Conservation (phyloP, 768 basidiomycete genomes). For the Russula ochroleuca region DNA sequence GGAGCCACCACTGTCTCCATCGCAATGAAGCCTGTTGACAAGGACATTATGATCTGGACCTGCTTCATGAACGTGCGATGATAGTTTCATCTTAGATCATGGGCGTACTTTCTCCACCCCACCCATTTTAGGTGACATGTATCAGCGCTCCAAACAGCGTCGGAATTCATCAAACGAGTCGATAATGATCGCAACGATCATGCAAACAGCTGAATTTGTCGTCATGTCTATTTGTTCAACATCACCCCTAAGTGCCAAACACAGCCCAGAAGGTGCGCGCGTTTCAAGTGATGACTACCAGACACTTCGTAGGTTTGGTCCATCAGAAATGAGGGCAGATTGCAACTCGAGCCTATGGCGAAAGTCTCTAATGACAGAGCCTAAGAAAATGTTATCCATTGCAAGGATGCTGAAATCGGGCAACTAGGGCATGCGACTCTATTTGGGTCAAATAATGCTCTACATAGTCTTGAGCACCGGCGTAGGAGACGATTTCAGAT, state of each 20-base stretch:
- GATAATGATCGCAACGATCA: not conserved
- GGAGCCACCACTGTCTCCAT: not conserved
- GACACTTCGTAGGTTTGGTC: not conserved
- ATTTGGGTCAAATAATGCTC: not conserved
- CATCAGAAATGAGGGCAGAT: not conserved
- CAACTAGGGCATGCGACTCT: slow-evolving; percentile 1
- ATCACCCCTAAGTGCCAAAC: too few relatives aligned
- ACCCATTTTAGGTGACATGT: not conserved
- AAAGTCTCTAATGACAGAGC: not conserved
- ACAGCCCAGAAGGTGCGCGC: not conserved
- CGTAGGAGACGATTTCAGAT: slow-evolving; percentile 14
- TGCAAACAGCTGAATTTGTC: not conserved
- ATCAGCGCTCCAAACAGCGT: not conserved
- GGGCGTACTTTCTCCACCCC: not conserved
- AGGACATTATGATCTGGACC: not conserved
- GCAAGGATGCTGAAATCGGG: too few relatives aligned
- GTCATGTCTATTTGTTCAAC: not conserved
- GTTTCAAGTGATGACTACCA: not conserved
- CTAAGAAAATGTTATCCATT: too few relatives aligned
- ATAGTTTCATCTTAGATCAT: not conserved
- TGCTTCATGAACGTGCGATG: not conserved
- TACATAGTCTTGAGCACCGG: not conserved
- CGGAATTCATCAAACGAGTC: not conserved
- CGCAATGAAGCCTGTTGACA: not conserved
- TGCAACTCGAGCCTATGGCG: not conserved